These are phyloP conservation scores for Microcyclospora pomicola DNA, from an alignment of 2,329 filamentous ascomycete species.

Conservation along the genomic window DNA sequence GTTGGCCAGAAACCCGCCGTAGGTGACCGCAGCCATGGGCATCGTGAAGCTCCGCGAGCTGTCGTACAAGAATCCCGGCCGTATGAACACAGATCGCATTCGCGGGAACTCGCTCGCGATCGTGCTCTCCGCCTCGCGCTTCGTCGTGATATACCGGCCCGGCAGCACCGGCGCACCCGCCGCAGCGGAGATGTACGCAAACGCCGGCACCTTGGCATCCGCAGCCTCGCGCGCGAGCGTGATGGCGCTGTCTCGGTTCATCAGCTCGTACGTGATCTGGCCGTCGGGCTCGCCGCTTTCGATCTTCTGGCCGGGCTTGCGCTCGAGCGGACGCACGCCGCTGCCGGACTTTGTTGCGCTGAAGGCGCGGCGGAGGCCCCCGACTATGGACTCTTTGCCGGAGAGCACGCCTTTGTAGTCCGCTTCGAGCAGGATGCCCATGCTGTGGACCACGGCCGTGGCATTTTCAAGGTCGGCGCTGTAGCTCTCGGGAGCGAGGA, in stretches of 20 bases:
- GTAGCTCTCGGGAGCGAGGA: conserved; percentile 72
- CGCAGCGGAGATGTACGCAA: conserved; percentile 81
- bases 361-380: conserved; percentile 68
- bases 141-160: conserved; percentile 73
- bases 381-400: conserved; percentile 68
- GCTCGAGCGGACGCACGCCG: conserved; percentile 53
- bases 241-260: conserved; percentile 87
- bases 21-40: conserved; percentile 66
- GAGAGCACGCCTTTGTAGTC: conserved; percentile 91
- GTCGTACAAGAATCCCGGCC: conserved; percentile 85
- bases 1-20: conserved; percentile 64
- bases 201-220: conserved; percentile 49
- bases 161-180: conserved; percentile 77
- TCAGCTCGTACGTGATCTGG: conserved; percentile 86
- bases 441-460: conserved; percentile 79
- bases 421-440: conserved; percentile 91
- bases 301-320: conserved; percentile 44
- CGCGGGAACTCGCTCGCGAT: conserved; percentile 59
- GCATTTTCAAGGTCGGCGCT: conserved; percentile 59
- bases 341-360: conserved; percentile 47
- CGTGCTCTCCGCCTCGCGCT: conserved; percentile 72
- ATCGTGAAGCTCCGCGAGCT: conserved; percentile 66
- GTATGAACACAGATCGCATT: conserved; percentile 68
- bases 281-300: conserved; percentile 52
- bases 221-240: conserved; percentile 66